Base-by-base conservation (phyloP, 768 basidiomycete species). In the Omphalotus guepiniiformis region DNA sequence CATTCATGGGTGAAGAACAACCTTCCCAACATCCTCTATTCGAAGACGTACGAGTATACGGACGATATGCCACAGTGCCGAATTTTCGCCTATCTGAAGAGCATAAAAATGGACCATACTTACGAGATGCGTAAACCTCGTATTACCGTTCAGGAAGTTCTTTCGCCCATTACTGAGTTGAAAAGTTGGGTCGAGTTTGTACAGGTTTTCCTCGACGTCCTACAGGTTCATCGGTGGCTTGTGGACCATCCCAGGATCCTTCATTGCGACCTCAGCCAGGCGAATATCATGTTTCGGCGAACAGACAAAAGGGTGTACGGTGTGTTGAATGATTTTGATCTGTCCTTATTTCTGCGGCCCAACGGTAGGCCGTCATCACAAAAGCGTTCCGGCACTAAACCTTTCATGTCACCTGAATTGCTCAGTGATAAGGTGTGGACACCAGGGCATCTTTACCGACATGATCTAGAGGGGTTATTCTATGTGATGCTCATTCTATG, bases 321-420 rank as follows among this genome's bases (percentile, higher is more conserved):
- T 9, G 42, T 44, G 6, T 34, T 44, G 30, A 44, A 44, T n/a
- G 42, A 34, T 11, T 44, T 28, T 18, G 42, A 44, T 22, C 42
- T 44, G n/a, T 18, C 42, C 5, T n/a, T n/a, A n/a, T n/a, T n/a
- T n/a, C n/a, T n/a, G n/a, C n/a, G n/a, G n/a, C 8, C 12, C 6
- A 3, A 19, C 13, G 11, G 8, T 13, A 21, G 9, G 3, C 30
- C 42, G 5, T 25, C 30, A 1, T 44, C 42, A 3, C 8, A 44
- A 21, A 19, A 18, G 32, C 42, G 42, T 5, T 32, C 42, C 2
- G 32, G 42, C 11, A 44, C 42, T 3, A 34, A n/a, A 23, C 42
- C 30, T 9, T 44, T 13, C 8, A 35, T 44, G 42, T 21, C 19
- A 4, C 30, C 22, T 22, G 42, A 44, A 35, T 34, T 23, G 26